A percentile compares a stretch with the other conserved stretches of the same genome.
Conservation (phyloP, 768 basidiomycete genomes). For the Candolleomyces aberdarensis region DNA sequence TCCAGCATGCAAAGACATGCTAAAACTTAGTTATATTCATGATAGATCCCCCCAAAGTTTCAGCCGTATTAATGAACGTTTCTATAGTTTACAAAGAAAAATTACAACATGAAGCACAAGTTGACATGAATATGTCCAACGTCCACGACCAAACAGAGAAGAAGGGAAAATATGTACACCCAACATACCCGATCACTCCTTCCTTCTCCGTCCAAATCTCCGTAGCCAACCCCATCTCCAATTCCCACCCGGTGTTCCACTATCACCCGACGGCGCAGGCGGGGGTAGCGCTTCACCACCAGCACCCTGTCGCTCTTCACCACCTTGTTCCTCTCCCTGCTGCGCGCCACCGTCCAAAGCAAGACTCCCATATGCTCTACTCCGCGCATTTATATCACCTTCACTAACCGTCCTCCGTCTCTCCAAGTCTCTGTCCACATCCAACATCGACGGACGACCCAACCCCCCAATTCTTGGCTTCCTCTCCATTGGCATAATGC, state of each 20-base stretch:
- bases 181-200: not conserved
- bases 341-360: constrained; percentile 4
- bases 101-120: not conserved
- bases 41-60: too few relatives aligned
- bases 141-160: not conserved
- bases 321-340: not conserved
- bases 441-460: constrained; percentile 10
- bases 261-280: not conserved
- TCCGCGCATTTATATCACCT: constrained; percentile 31
- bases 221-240: not conserved
- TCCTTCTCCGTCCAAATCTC: not conserved
- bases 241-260: not conserved
- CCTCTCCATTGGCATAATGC: constrained; percentile 55
- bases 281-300: not conserved
- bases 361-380: constrained; percentile 2
- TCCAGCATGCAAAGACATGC: too few relatives aligned
- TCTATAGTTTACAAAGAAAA: not conserved
- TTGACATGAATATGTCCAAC: not conserved
- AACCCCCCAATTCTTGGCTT: constrained; percentile 40
- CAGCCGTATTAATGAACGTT: not conserved
- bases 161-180: not conserved
- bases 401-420: constrained; percentile 54
- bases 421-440: constrained; percentile 17
- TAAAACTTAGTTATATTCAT: too few relatives aligned
- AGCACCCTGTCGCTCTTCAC: not conserved